Evolutionary conservation across 768 basidiomycete genomes (phyloP), one percentile per base, ranked within the genome.

Genomic region (Tylopilus plumbeoviolaceoides): DNA sequence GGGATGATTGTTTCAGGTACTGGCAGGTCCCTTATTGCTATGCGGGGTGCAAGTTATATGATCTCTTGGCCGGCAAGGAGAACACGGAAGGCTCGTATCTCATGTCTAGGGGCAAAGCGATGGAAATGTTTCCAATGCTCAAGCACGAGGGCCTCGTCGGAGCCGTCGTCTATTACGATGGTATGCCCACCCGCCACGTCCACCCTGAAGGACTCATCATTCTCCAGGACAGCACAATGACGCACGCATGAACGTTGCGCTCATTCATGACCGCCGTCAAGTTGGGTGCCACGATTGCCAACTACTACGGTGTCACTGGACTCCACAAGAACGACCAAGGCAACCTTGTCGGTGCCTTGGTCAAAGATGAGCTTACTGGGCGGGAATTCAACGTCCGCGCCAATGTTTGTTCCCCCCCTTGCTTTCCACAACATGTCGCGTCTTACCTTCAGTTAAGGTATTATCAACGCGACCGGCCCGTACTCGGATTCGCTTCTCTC

Each of bases 11-110:
- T 23, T 28, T 8, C 48, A 89, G 87, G 55, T 95, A 92, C 70
- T 98, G 95, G 94, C 94, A 98, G 64, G 79, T 98, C 14, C 95
- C 95, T 0, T 99, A 98, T 72, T 98, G 97, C 70, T 93, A 83
- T 75, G 85, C 83, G 3, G 95, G 95, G 4, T 94, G 90, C 75
- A 98, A 98, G 74, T 74, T 98, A 76, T 99, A 99, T 73, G 95
- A 99, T 66, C 38, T 97, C 30, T 76, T 99, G 18, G 95, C 95
- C 8, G 95, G 95, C 0, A 88, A 89, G 69, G 91, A 97, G 69
- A 98, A 98, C 69, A 97, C 97, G 92, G 92, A 94, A 70, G 78
- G 81, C 1, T 92, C 92, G 7, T 98, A 98, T 70, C 76, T 97
- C 58, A 95, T 99, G 91, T 89, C 85, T 64, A 92, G 88, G 64